A percentile compares a stretch with the other conserved stretches of the same genome.
Evolutionary conservation across 768 basidiomycete species (phyloP).

Genomic region (Gloeophyllum trabeum): DNA sequence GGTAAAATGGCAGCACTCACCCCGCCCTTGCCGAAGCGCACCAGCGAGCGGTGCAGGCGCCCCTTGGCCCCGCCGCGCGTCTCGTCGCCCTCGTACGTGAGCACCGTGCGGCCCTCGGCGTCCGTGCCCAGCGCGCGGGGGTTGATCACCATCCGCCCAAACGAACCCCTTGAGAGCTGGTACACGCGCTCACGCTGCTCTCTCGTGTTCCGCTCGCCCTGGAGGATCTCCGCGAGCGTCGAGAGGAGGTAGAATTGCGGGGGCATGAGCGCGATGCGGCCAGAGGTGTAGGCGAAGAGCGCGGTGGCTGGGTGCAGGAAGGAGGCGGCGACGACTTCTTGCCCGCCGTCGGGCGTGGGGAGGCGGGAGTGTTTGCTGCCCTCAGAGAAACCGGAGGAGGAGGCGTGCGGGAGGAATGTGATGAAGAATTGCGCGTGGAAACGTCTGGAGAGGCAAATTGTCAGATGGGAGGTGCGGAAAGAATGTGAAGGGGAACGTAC

Average conservation of each 20-base stretch:
- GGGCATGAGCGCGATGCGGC: slow-evolving; percentile 53
- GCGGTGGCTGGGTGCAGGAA: slow-evolving; percentile 47
- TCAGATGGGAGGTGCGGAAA: background rate
- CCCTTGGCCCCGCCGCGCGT: slow-evolving; percentile 48
- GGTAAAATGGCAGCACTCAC: slow-evolving; percentile 25
- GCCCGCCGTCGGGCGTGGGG: slow-evolving; percentile 59
- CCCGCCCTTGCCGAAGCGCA: slow-evolving; percentile 35
- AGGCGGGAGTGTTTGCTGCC: slow-evolving; percentile 45
- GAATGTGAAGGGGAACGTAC: slow-evolving; percentile 20
- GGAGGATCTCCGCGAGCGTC: slow-evolving; percentile 44
- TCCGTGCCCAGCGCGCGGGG: slow-evolving; percentile 31
- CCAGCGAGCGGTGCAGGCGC: slow-evolving; percentile 43
- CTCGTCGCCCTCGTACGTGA: slow-evolving; percentile 68
- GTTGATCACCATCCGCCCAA: slow-evolving; percentile 52
- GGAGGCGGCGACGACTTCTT: slow-evolving; percentile 59
- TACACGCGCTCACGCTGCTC: slow-evolving; percentile 35
- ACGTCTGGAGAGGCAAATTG: slow-evolving; percentile 30
- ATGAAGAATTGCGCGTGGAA: slow-evolving; percentile 67
- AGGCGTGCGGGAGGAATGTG: slow-evolving; percentile 37
- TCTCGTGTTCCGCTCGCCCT: slow-evolving; percentile 25
- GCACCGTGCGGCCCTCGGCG: slow-evolving; percentile 30
- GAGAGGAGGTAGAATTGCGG: slow-evolving; percentile 65
- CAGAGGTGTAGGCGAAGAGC: slow-evolving; percentile 36
- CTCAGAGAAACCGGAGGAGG: slow-evolving; percentile 36
- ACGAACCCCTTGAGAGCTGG: slow-evolving; percentile 37